Percentiles rank a stretch among this genome's conserved stretches.
These are phyloP conservation scores for Camelina hispida DNA, from an alignment of 345 rosid genomes.

Conservation along the genomic window DNA sequence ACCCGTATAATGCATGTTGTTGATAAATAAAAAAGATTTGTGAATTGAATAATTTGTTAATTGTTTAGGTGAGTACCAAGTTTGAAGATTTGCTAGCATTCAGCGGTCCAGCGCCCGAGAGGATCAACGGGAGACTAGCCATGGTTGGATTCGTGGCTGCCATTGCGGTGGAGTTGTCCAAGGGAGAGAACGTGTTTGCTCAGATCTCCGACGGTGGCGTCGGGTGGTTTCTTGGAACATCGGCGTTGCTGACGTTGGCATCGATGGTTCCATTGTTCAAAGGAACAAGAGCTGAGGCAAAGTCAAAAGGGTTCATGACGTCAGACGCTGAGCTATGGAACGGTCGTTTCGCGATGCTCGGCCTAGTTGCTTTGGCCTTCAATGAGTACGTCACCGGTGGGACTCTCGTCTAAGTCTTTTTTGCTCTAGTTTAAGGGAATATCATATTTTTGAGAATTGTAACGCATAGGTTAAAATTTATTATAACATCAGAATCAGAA, in stretches of 20 bases:
- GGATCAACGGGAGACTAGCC: conserved; percentile 81
- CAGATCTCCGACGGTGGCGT: conserved; percentile 69
- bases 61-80: conserved; percentile 55
- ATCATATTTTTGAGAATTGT: background rate
- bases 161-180: conserved; percentile 62
- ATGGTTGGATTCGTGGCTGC: conserved; percentile 85
- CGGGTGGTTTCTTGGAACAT: conserved; percentile 62
- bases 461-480: background rate
- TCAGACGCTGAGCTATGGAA: conserved; percentile 89
- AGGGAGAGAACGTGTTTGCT: conserved; percentile 65
- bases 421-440: background rate
- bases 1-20: background rate
- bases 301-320: conserved; percentile 65
- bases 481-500: background rate
- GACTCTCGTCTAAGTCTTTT: conserved; percentile 43
- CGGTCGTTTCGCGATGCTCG: conserved; percentile 83
- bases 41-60: background rate
- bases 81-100: conserved; percentile 69
- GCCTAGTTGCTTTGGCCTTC: conserved; percentile 72
- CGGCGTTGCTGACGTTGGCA: conserved; percentile 59
- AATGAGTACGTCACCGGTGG: conserved; percentile 76
- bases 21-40: background rate
- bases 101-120: conserved; percentile 88
- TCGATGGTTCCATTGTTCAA: conserved; percentile 63
- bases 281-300: conserved; percentile 62